Evolutionary conservation across 2,329 filamentous ascomycete species (phyloP).

Genomic region (Sclerotiophoma versabilis): DNA sequence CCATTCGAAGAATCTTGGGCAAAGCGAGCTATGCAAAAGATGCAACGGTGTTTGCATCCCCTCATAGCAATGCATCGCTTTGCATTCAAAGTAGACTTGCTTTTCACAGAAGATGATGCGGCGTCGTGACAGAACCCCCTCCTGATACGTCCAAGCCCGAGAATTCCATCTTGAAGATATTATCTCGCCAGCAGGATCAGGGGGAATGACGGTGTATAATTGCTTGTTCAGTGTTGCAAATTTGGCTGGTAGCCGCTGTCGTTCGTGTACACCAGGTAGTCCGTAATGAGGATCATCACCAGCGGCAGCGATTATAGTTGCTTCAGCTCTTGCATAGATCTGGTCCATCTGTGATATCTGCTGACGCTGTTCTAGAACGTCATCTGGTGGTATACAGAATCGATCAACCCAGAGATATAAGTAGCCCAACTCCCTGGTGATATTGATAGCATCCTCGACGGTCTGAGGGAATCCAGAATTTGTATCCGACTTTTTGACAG

Average conservation of each 20-base stretch:
- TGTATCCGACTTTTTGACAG: too few relatives aligned
- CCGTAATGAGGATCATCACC: background rate
- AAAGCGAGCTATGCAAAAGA: background rate
- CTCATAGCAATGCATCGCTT: background rate
- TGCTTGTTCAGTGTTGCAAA: background rate
- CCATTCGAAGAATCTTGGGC: background rate
- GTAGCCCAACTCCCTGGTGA: background rate
- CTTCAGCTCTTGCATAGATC: background rate
- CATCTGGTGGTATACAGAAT: background rate
- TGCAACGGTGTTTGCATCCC: background rate
- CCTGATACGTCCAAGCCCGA: conserved; percentile 1
- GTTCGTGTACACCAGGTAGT: background rate
- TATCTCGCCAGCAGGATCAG: background rate
- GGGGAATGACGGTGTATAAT: background rate
- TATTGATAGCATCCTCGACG: background rate
- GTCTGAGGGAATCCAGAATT: background rate
- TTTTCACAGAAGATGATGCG: background rate
- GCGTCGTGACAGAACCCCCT: background rate
- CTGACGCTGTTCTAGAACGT: background rate
- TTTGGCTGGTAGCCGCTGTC: background rate
- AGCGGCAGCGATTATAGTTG: background rate
- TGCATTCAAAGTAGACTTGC: conserved; percentile 1
- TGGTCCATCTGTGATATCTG: conserved; percentile 1
- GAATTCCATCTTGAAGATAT: background rate
- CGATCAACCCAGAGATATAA: background rate